Base-by-base conservation (phyloP, 2,329 filamentous ascomycete species). In the Orbilia oligospora region DNA sequence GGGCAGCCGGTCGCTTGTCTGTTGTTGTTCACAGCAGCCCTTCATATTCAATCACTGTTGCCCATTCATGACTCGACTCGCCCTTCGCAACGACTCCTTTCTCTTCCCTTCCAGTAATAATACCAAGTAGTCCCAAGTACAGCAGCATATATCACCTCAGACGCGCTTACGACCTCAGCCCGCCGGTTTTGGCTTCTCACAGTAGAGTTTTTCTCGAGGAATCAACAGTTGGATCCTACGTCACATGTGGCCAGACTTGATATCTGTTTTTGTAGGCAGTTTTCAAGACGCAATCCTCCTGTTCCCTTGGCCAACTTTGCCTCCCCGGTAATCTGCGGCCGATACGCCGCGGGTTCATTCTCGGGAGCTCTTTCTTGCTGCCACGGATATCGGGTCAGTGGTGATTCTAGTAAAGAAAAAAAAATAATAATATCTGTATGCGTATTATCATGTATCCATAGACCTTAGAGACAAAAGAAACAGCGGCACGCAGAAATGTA, bases 361-460 rank as follows among this genome's bases (percentile, higher is more conserved):
- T 68, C 30, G 18, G 30, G 49, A 16, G 24, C 27, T 36, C 51
- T 64, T 64, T 61, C 27, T 49, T 38, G 49, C 33, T 44, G 49
- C 24, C 44, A 65, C 24, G 24, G 18, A 33, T 33, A 49, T 30
- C 41, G 58, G 20, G 46, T 56, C 9, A 27, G 70, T 18, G 30
- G 44, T 44, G 38, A 53, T 16, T 75, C 64, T 69, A 68, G 36
- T 36, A 38, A 55, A 6, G 56, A 53, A 38, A 55, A 6, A 64
- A 53, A 49, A 61, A 69, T 46, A 70, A 76, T 46, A 41, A 46
- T 46, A 71, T 53, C 56, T 65, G 66, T 71, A 76, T 76, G 18
- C 46, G 56, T 36, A 76, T 76, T 67, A 71, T 66, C 67, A 66
- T 71, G 49, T 76, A 71, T 71, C 72, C 66, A 71, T 68, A 76